A percentile compares a stretch with the other conserved stretches of the same genome.
phyloP scores from a whole-genome alignment of 2,329 filamentous ascomycete species.

The Ascocoryne sarcoides region DNA sequence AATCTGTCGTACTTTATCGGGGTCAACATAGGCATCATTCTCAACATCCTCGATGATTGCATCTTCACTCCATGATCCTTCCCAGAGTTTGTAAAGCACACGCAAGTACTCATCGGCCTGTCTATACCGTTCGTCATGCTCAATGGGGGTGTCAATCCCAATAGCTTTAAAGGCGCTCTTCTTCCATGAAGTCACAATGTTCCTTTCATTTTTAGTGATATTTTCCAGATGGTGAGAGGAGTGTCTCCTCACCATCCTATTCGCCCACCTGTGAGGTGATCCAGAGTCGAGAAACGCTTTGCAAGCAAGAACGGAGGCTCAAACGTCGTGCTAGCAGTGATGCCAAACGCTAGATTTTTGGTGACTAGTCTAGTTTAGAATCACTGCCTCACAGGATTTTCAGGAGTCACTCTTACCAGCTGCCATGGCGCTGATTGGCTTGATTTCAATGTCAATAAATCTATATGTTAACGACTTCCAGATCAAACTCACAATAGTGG shows the following conservation, averaged over 20 bases:
- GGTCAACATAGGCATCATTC: constrained; percentile 38
- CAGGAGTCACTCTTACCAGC: constrained; percentile 32
- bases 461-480: background rate
- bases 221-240: too few species aligned
- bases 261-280: constrained; percentile 56
- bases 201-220: constrained; percentile 37
- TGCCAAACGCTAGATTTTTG: constrained; percentile 54
- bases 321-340: constrained; percentile 56
- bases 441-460: too few species aligned
- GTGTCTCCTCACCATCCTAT: constrained; percentile 47
- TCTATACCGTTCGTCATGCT: constrained; percentile 58
- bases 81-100: constrained; percentile 58
- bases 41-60: constrained; percentile 39
- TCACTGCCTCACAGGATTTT: background rate
- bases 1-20: constrained; percentile 50
- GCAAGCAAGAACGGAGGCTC: constrained; percentile 61
- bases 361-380: constrained; percentile 34
- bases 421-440: constrained; percentile 59
- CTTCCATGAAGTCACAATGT: constrained; percentile 57
- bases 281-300: constrained; percentile 54
- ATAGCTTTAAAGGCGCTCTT: constrained; percentile 56
- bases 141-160: constrained; percentile 44
- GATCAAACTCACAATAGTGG: constrained; percentile 43
- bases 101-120: constrained; percentile 55
- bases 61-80: constrained; percentile 52